Conservation (phyloP, 352 stramenopile species). For the Phytophthora pistaciae region DNA sequence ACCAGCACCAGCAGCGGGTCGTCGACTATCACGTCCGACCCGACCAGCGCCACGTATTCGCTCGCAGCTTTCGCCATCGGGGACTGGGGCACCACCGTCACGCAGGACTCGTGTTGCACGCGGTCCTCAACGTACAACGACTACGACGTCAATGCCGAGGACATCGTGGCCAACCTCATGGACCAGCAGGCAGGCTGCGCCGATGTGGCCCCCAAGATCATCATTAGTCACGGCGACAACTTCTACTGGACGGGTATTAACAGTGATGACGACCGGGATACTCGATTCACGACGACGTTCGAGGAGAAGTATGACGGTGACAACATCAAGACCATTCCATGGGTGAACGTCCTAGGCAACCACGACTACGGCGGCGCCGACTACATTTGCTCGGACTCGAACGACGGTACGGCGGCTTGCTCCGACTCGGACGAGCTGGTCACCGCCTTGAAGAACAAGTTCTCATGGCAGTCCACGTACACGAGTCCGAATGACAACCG, state of each 20-base stretch:
- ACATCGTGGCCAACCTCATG: slow-evolving; percentile 66
- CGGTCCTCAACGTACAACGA: slow-evolving; percentile 59
- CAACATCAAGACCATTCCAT: slow-evolving; percentile 57
- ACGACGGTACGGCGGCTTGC: slow-evolving; percentile 35
- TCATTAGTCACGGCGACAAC: slow-evolving; percentile 71
- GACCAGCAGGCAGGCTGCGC: slow-evolving; percentile 50
- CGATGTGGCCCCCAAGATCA: slow-evolving; percentile 55
- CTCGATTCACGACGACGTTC: slow-evolving; percentile 60
- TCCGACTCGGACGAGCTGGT: slow-evolving; percentile 33
- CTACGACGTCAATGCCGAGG: slow-evolving; percentile 67
- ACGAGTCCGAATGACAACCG: slow-evolving; percentile 59
- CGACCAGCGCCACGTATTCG: slow-evolving; percentile 44
- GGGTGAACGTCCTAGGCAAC: slow-evolving; percentile 72
- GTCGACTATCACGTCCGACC: slow-evolving; percentile 37
- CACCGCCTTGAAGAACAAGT: slow-evolving; percentile 45
- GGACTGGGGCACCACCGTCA: slow-evolving; percentile 74
- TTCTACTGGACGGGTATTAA: slow-evolving; percentile 76
- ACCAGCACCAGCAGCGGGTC: slow-evolving; percentile 24
- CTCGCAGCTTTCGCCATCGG: slow-evolving; percentile 74
- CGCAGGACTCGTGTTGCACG: slow-evolving; percentile 74
- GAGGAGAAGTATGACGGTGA: slow-evolving; percentile 49
- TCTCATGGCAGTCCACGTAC: slow-evolving; percentile 52
- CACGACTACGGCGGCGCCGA: slow-evolving; percentile 68
- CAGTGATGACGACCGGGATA: slow-evolving; percentile 43
- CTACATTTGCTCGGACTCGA: slow-evolving; percentile 54